phyloP scores from a whole-genome alignment of 306 rosid species.

The Rosa lucieae region DNA sequence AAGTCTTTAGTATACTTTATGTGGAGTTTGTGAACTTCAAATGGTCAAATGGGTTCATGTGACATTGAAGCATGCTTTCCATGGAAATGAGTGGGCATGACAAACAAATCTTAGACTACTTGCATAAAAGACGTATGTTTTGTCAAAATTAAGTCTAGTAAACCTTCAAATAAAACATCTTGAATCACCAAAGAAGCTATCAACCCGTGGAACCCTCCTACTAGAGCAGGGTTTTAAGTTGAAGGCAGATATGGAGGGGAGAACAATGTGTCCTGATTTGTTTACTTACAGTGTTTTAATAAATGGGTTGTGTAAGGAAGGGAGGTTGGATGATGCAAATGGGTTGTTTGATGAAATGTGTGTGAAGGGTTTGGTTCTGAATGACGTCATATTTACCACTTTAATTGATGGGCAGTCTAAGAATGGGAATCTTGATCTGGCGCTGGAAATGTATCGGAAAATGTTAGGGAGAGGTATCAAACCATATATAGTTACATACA shows the following conservation, averaged over 20 bases:
- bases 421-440: slow-evolving; percentile 56
- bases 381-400: slow-evolving; percentile 62
- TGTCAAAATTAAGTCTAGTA: no score
- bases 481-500: slow-evolving; percentile 73
- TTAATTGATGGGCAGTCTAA: slow-evolving; percentile 78
- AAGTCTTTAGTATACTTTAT: no score
- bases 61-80: no score
- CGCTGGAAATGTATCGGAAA: slow-evolving; percentile 54
- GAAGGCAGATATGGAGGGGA: slow-evolving; percentile 72
- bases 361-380: slow-evolving; percentile 61
- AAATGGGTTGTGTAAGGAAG: slow-evolving; percentile 61
- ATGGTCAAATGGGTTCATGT: no score
- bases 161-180: no score
- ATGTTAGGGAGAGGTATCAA: slow-evolving; percentile 58
- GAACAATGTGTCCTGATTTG: slow-evolving; percentile 56
- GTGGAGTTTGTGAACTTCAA: no score
- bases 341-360: slow-evolving; percentile 71
- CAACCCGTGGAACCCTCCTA: no score
- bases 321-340: slow-evolving; percentile 59
- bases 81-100: no score
- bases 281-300: slow-evolving; percentile 76
- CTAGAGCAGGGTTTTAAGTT: slow-evolving; percentile 60
- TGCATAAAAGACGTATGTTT: no score
- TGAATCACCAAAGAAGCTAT: no score
- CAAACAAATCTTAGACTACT: no score